Evolutionary conservation across 148 eudicot genomes (phyloP), one percentile per base, ranked within the genome.

Genomic region (Camellia sinensis): DNA sequence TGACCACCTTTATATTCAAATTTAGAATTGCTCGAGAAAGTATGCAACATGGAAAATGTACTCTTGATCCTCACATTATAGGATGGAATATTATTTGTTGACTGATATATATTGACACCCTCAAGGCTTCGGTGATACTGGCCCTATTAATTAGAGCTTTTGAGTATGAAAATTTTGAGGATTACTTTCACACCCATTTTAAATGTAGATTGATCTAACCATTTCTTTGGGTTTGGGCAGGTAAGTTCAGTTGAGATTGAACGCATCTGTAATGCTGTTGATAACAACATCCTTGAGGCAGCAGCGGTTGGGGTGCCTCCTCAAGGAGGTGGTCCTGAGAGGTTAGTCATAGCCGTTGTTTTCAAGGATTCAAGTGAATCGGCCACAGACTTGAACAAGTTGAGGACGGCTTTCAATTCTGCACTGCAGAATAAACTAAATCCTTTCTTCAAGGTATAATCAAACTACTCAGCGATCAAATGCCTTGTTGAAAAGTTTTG

Each of bases 221-320:
- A 19, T 41, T 43, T 54, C 60, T 21, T 43, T 40, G 57, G 73
- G 68, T 72, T 67, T 81, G 75, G 19, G 44, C 87, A 96, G 99
- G 98, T 94, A 75, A 96, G 99, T 81, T 96, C 99, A 0, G 84
- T 96, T 61, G 98, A 96, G 87, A 92, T 96, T 21, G 99, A 96
- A 82, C 93, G 98, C n/a, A 80, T 92, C 1, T 93, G 98, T 52
- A 96, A 91, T 71, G 82, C 87, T 67, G 92, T 83, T 1, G 89
- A 92, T 75, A 61, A 56, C 71, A 82, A 57, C 74, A 84, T 96
- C 74, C 89, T 94, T 2, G 98, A 96, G 89, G 92, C 98, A 71
- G 99, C 99, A 67, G 99, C 99, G 17, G 64, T 96, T 75, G 98
- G 97, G 67, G 92, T 91, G 71, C 93, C 99, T 18, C 91, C 90